Percentiles rank a stretch among this genome's conserved stretches.
phyloP scores from a whole-genome alignment of 257 asterid species.

The Solanum chaucha region DNA sequence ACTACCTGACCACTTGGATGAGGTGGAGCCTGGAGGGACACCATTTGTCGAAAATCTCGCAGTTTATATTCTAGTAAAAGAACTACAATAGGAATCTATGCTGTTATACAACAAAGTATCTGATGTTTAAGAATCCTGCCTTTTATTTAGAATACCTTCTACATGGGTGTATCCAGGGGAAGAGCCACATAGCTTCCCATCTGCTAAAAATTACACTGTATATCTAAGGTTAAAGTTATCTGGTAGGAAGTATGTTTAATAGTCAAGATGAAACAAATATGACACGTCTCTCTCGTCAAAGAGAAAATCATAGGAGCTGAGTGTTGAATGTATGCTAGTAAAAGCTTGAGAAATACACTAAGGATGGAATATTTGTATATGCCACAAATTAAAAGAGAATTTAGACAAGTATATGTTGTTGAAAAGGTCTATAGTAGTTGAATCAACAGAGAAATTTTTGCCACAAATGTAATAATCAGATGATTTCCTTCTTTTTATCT shows the following conservation, averaged over 20 bases:
- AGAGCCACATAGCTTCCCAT: neutral
- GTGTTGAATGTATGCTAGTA: neutral
- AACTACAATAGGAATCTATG: slow-evolving; percentile 22
- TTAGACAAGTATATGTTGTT: neutral
- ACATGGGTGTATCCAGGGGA: neutral
- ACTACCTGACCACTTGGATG: neutral
- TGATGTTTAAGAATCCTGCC: slow-evolving; percentile 17
- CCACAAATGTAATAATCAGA: neutral
- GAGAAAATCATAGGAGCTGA: neutral
- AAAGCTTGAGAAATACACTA: neutral
- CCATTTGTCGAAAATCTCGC: neutral
- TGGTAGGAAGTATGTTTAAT: neutral
- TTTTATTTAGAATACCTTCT: slow-evolving; percentile 9
- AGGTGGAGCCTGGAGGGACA: slow-evolving; percentile 22
- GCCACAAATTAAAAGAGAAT: neutral
- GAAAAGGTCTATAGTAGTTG: neutral
- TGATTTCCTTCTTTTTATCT: neutral
- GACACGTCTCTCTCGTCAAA: neutral
- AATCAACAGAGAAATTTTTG: neutral
- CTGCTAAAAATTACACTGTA: neutral
- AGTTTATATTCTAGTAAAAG: slow-evolving; percentile 12
- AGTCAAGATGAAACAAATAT: neutral
- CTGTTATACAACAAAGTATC: neutral
- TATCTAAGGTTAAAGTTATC: neutral
- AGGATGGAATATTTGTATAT: neutral